Base-by-base conservation (phyloP, 805 yeast genomes). In the Kluyveromyces nonfermentans region DNA sequence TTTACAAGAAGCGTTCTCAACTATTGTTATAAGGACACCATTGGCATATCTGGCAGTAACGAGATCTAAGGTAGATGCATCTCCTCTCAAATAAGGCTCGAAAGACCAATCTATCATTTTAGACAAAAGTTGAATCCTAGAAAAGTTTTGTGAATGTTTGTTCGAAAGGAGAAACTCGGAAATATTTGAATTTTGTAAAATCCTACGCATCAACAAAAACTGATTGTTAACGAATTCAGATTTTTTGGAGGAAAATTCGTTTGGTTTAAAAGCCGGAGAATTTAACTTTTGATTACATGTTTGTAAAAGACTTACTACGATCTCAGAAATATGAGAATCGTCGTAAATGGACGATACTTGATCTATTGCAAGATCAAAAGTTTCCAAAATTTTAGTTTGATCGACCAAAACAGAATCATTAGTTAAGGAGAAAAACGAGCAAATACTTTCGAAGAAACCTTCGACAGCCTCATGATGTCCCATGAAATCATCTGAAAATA, bases 361-460 rank as follows among this genome's bases (percentile, higher is more conserved):
- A 28, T 63, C 69, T 34, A 79, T 54, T 56, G 80, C 75, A 20
- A 75, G 62, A 53, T 80, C 85, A 46, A 80, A 64, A 19, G 74
- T 71, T 44, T 81, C 84, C 47, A 84, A 58, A 22, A 85, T 60
- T 30, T 75, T 62, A n/a, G 77, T 64, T 60, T 84, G 93, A 56
- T 81, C 89, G 22, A 73, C 69, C 33, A 77, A 64, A 42, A 79
- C 66, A 1, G 69, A 55, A 2, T 70, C 73, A 20, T 74, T 68
- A 20, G 69, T 68, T 20, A 74, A 56, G 0, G 71, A 56, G 42
- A 82, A 65, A 53, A 82, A 81, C 36, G 50, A 55, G 37, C 63
- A 60, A 40, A 67, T 60, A 47, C 60, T 57, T 43, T 50, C 63
- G 22, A 67, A 59, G 32, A 69, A 63, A 0, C 52, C 42, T 12